Conservation (phyloP, 768 basidiomycete species). For the Psilocybe cubensis region DNA sequence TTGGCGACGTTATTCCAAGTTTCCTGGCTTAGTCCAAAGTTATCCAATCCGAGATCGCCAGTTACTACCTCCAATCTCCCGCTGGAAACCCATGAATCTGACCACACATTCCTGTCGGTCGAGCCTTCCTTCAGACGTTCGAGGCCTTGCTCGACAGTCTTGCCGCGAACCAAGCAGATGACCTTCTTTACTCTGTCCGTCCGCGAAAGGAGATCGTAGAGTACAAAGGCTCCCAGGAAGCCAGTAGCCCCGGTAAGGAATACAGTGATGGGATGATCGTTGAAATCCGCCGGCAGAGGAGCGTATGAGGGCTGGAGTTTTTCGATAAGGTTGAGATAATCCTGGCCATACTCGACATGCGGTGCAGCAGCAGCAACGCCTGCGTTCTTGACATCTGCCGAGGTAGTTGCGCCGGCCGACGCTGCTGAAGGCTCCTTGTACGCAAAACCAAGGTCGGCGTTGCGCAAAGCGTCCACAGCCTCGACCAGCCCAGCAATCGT, state of each 20-base stretch:
- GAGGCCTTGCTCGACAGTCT: conserved; percentile 62
- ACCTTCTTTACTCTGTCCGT: conserved; percentile 76
- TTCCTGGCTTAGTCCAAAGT: conserved; percentile 69
- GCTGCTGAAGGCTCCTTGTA: conserved; percentile 21
- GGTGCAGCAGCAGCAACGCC: conserved; percentile 23
- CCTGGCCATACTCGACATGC: conserved; percentile 75
- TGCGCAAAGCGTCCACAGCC: conserved; percentile 75
- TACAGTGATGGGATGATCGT: conserved; percentile 62
- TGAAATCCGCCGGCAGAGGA: conserved; percentile 60
- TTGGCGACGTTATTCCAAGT: conserved; percentile 69
- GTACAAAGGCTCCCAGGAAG: conserved; percentile 92
- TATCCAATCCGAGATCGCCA: conserved; percentile 80
- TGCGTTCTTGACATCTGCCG: conserved; percentile 23
- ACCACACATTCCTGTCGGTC: conserved; percentile 85
- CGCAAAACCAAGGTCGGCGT: conserved; percentile 80
- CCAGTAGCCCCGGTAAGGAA: conserved; percentile 98
- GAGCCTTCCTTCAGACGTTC: conserved; percentile 72
- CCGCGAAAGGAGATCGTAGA: conserved; percentile 75
- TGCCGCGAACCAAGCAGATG: conserved; percentile 87
- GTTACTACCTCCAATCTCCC: conserved; percentile 76
- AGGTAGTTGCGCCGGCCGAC: conserved; percentile 3
- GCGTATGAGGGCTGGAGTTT: conserved; percentile 65
- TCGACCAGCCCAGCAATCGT: conserved; percentile 79
- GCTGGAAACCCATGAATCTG: conserved; percentile 74
- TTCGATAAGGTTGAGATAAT: conserved; percentile 66